Evolutionary conservation across 2,329 filamentous ascomycete genomes (phyloP), one percentile per base, ranked within the genome.

Genomic region (Dryadomyces sulphureus): DNA sequence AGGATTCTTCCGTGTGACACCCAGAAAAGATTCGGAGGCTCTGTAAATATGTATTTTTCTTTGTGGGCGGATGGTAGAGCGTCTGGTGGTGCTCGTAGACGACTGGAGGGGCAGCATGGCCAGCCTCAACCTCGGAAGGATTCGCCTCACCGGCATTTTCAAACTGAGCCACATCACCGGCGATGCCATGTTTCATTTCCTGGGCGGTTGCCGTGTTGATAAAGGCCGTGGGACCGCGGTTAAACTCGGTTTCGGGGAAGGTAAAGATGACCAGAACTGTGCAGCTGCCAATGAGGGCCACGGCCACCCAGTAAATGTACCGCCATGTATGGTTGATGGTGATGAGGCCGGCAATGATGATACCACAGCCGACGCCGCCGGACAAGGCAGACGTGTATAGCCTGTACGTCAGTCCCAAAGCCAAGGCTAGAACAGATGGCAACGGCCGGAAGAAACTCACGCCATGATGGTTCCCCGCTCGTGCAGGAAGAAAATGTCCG

Each of bases 401-500:
- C 1, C 50, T 51, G 21, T 16, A n/a, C 22, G 27, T 38, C 12
- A 40, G 41, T 19, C 4, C 24, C 3, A 20, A 9, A 35, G 20
- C n/a, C 7, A 41, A 16, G 36, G 14, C 19, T 42, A 30, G 14
- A 21, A 27, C 32, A 16, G 65, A 64, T 0, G 68, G 54, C 14
- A 63, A 69, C 53, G 16, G 63, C 62, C 19, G 60, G 59, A 14
- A 62, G 64, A 50, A 20, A 52, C 48, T 30, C 12, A 50, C 48
- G 68, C 65, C 68, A 73, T 75, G 36, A 71, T 59, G 2, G 62
- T 57, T 1, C 70, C 72, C 44, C 73, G 62, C 53, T 77, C 68
- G 49, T 77, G 72, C 16, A 77, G 58, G 54, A 74, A 77, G 57
- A 75, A 77, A 25, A 75, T 57, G 50, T 77, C 73, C 3, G 70